Conservation (phyloP, 176 grass and related monocot genomes). For the Musa acuminata region DNA sequence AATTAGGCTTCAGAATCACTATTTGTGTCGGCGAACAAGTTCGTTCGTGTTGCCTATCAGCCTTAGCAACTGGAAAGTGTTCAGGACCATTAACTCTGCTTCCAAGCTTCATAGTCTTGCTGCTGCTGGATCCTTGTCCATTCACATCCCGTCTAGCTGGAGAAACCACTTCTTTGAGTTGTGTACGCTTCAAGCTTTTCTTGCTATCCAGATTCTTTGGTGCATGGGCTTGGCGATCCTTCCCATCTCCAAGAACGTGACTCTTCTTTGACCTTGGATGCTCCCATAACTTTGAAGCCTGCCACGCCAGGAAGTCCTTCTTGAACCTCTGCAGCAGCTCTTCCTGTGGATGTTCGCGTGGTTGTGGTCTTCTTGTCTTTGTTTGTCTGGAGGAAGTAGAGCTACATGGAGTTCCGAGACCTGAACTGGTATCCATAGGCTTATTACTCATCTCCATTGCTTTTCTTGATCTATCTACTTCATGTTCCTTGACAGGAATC, state of each 20-base stretch:
- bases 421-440: constrained; percentile 7
- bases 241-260: constrained; percentile 11
- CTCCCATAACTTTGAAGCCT: constrained; percentile 29
- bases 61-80: constrained; percentile 3
- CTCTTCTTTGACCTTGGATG: constrained; percentile 7
- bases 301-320: constrained; percentile 61
- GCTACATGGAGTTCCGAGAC: constrained; percentile 4
- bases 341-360: constrained; percentile 51
- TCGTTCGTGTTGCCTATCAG: constrained; percentile 10
- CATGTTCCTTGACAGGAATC: constrained; percentile 26
- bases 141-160: background rate
- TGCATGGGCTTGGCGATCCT: constrained; percentile 39
- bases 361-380: constrained; percentile 17
- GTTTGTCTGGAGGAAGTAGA: constrained; percentile 29
- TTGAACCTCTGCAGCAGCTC: constrained; percentile 53
- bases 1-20: constrained; percentile 55
- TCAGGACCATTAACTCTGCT: constrained; percentile 1
- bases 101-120: background rate
- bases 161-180: background rate
- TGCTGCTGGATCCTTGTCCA: background rate
- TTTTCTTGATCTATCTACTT: constrained; percentile 20
- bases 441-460: background rate
- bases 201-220: constrained; percentile 35
- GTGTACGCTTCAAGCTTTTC: background rate
- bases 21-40: constrained; percentile 27